Base-by-base conservation (phyloP, 2,329 filamentous ascomycete genomes). In the Colletotrichum kahawae region DNA sequence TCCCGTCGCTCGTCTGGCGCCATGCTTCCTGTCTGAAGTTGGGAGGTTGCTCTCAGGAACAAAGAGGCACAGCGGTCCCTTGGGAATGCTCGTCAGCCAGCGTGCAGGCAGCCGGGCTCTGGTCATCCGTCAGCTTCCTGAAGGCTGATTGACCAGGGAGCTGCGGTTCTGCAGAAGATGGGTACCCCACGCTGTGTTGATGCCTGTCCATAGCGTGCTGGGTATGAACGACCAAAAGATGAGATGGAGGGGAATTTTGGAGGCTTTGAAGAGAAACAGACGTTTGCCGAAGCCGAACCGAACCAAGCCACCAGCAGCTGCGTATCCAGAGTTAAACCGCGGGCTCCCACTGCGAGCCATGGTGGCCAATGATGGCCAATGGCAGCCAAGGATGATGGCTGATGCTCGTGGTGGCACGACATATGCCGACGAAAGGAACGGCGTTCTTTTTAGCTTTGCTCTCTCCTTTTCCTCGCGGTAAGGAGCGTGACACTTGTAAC, bases 361-460 rank as follows among this genome's bases (percentile, higher is more conserved):
- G 24, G 21, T 54, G 31, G 21, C 57, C 43, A 59, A 36, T 67
- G 27, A 48, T 38, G 31, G 21, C 57, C 43, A 59, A 31, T 67
- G 33, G 48, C 21, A 57, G 70, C 73, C 69, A 72, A 75, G 57
- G 69, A 64, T 71, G 36, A 67, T 72, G 68, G 72, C 68, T 75
- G 62, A 36, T 62, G 54, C 21, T 65, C 27, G 56, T 60, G 56
- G 72, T 74, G 72, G 72, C 62, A 71, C 73, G 48, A 75, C 56
- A 62, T 38, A 48, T 63, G 68, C 72, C 68, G 68, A 33, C n/a
- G 29, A 48, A 63, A 65, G 48, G 69, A 36, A 68, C 64, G 73
- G 73, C 57, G 73, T 68, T 33, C 57, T 64, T 71, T 70, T 71
- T 75, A 64, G 73, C 64, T 68, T 68, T 60, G 48, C 69, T 72